phyloP scores from a whole-genome alignment of 2,329 filamentous ascomycete genomes.

The Paraphaeosphaeria minitans region DNA sequence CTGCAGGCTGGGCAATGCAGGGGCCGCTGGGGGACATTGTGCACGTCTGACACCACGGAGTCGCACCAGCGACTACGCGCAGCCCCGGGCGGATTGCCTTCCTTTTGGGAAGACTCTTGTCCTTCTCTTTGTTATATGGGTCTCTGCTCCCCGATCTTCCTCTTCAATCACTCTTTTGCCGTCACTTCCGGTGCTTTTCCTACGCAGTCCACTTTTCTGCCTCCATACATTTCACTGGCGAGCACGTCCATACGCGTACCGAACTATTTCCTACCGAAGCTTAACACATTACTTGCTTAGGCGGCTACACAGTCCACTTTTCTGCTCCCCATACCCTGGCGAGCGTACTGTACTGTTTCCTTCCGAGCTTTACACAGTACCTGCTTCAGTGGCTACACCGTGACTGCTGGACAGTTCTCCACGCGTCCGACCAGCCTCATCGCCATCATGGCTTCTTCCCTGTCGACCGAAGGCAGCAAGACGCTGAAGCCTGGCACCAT shows the following conservation, averaged over 20 bases:
- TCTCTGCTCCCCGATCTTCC: neutral
- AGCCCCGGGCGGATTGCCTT: neutral
- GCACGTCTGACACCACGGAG: conserved; percentile 16
- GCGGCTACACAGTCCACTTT: too few relatives aligned
- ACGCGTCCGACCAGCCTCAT: conserved; percentile 12
- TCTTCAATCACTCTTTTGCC: conserved; percentile 4
- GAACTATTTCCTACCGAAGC: too few relatives aligned
- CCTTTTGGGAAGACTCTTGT: conserved; percentile 19
- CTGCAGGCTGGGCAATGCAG: conserved; percentile 24
- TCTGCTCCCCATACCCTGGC: too few relatives aligned
- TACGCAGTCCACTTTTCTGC: conserved; percentile 1
- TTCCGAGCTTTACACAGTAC: too few relatives aligned
- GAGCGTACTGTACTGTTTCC: too few relatives aligned
- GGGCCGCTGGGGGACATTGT: conserved; percentile 17
- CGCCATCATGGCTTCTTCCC: conserved; percentile 34
- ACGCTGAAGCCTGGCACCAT: conserved; percentile 38
- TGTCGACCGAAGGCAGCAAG: conserved; percentile 34
- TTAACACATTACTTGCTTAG: too few relatives aligned
- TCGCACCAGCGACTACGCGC: neutral
- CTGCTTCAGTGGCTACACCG: too few relatives aligned
- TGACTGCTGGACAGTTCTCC: conserved; percentile 41
- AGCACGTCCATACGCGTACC: neutral
- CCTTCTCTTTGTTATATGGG: conserved; percentile 20
- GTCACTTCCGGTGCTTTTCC: neutral
- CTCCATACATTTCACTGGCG: neutral